Evolutionary conservation across 2,329 filamentous ascomycete species (phyloP).

Genomic region (Trichoderma sp.): DNA sequence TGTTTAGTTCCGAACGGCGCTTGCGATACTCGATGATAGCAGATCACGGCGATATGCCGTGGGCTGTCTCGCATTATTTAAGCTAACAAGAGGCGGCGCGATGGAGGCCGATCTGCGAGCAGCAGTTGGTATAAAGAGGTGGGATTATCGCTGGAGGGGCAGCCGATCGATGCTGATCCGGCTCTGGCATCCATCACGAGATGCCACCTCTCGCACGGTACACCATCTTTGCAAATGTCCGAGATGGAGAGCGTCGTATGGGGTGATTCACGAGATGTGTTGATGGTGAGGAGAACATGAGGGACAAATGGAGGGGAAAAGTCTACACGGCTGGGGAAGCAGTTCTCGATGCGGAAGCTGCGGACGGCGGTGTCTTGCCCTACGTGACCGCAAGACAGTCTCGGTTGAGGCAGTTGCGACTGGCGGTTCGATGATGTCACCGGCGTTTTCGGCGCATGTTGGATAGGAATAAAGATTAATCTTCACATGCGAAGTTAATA

Average conservation of each 20-base stretch:
- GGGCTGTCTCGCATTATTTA: slow-evolving; percentile 12
- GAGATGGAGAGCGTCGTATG: background rate
- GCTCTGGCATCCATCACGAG: slow-evolving; percentile 15
- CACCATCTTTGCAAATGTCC: background rate
- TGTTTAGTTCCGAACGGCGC: slow-evolving; percentile 13
- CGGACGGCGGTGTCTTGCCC: background rate
- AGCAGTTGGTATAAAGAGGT: background rate
- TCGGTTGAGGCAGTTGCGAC: background rate
- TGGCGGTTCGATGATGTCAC: background rate
- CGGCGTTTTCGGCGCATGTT: background rate
- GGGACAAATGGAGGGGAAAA: too few relatives aligned
- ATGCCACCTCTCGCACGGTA: slow-evolving; percentile 1
- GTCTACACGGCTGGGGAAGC: background rate
- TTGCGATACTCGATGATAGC: background rate
- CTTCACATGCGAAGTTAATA: background rate
- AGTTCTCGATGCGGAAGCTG: slow-evolving; percentile 12
- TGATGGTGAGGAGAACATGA: background rate
- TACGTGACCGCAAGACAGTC: background rate
- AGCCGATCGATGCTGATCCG: slow-evolving; percentile 13
- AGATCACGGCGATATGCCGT: slow-evolving; percentile 6
- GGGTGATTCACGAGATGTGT: background rate
- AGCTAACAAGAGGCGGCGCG: background rate
- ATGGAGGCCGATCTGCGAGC: background rate
- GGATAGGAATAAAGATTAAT: background rate
- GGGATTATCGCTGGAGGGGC: background rate